Evolutionary conservation across 2,329 filamentous ascomycete genomes (phyloP), one percentile per base, ranked within the genome.

Genomic region (Teratosphaeria nubilosa): DNA sequence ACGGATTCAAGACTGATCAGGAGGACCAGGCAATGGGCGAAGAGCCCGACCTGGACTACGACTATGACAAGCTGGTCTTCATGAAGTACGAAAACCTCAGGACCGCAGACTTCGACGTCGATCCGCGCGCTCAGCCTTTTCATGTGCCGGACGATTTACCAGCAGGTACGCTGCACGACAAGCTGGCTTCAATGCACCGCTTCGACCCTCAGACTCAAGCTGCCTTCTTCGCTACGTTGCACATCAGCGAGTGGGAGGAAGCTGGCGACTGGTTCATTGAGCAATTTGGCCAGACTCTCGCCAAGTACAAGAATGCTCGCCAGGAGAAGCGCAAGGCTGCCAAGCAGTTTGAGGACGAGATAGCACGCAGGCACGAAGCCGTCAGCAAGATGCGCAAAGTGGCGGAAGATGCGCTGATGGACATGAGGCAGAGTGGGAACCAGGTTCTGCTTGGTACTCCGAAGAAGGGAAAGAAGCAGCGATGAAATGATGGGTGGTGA

Each of bases 241-340:
- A 73, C 0, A 75, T 84, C 16, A 69, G 75, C 3, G 77, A 85
- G 61, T 85, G 83, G 81, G 83, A 86, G 69, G 77, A 83, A 52
- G 80, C 82, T 24, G 83, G 83, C 2, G 80, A 84, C 58, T 81
- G 82, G 76, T 78, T 86, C 52, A 74, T 85, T 1, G 77, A 79
- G 1, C 75, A 77, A 54, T 84, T 86, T 64, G 73, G 73, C 53
- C 70, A 74, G 4, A 71, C 84, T 48, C 68, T 85, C 41, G 69
- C 71, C 20, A 76, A 77, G 53, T 77, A 83, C 64, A 83, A 78
- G 64, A 71, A 76, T 1, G 74, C 78, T 30, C 75, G 84, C 48
- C 76, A 77, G 60, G 75, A 78, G 48, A 80, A 83, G 66, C 76
- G 83, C 24, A 76, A 76, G 55, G 74, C 79, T 5, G 81, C 80